Evolutionary conservation across 31 red algal genomes (phyloP).

Genomic region (Bonnemaisonia californica): DNA sequence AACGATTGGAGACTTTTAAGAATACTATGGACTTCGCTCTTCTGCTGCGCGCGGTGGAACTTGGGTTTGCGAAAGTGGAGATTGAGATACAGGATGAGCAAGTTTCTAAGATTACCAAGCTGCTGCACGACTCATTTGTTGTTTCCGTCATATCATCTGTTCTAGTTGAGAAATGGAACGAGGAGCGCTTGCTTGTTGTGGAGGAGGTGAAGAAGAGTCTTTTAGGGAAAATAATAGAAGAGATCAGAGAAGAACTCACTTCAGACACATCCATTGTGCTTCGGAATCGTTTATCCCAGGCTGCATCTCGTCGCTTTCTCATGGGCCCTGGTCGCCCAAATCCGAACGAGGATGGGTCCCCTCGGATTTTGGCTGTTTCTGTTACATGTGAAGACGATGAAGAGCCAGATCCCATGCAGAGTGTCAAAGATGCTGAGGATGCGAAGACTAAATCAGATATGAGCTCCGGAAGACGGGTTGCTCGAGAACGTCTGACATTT

Average conservation of each 20-base stretch:
- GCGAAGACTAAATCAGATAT: slow-evolving; percentile 28
- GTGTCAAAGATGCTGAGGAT: slow-evolving; percentile 47
- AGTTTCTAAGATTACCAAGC: slow-evolving; percentile 16
- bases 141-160: slow-evolving; percentile 36
- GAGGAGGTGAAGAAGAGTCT: slow-evolving; percentile 51
- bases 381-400: slow-evolving; percentile 78
- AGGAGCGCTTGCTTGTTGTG: slow-evolving; percentile 40
- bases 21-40: slow-evolving; percentile 60
- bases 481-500: slow-evolving; percentile 62
- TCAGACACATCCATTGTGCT: slow-evolving; percentile 48
- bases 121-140: slow-evolving; percentile 41
- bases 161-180: slow-evolving; percentile 55
- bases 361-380: slow-evolving; percentile 59
- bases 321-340: slow-evolving; percentile 56
- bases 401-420: slow-evolving; percentile 56
- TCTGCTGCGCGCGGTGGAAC: slow-evolving; percentile 45
- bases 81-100: slow-evolving; percentile 49
- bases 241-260: slow-evolving; percentile 43
- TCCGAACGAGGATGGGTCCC: slow-evolving; percentile 44
- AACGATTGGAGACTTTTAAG: slow-evolving; percentile 47
- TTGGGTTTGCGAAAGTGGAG: slow-evolving; percentile 64
- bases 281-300: slow-evolving; percentile 44
- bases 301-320: slow-evolving; percentile 63
- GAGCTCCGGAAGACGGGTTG: slow-evolving; percentile 34
- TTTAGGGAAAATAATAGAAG: slow-evolving; percentile 35